phyloP scores from a whole-genome alignment of 2,329 filamentous ascomycete genomes.

The Gyromitra esculenta region DNA sequence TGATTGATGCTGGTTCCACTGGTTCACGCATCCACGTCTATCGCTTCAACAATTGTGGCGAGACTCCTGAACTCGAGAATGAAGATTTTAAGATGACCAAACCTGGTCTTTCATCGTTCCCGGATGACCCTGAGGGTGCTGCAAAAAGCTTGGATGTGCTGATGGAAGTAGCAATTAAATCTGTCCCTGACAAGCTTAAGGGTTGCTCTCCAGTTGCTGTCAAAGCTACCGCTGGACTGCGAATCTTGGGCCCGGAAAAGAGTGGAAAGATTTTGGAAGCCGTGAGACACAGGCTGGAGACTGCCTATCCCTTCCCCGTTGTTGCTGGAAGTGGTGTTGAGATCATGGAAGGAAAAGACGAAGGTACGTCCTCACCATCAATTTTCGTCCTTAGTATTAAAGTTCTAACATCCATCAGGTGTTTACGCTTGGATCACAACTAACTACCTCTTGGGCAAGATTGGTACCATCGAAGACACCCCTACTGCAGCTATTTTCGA shows the following conservation, averaged over 20 bases:
- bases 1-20: slow-evolving; percentile 98
- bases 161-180: slow-evolving; percentile 83
- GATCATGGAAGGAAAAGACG: slow-evolving; percentile 97
- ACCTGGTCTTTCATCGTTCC: slow-evolving; percentile 87
- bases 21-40: slow-evolving; percentile 98
- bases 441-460: slow-evolving; percentile 98
- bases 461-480: slow-evolving; percentile 87
- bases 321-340: slow-evolving; percentile 89
- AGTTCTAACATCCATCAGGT: slow-evolving; percentile 60
- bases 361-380: slow-evolving; percentile 65
- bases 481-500: slow-evolving; percentile 96
- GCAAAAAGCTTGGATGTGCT: slow-evolving; percentile 89
- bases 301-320: slow-evolving; percentile 91
- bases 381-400: not conserved
- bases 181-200: slow-evolving; percentile 87
- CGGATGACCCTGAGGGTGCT: slow-evolving; percentile 83
- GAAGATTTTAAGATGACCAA: slow-evolving; percentile 95
- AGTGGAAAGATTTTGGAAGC: slow-evolving; percentile 85
- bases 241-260: slow-evolving; percentile 82
- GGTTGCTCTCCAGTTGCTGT: slow-evolving; percentile 95
- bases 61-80: slow-evolving; percentile 91
- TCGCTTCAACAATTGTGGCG: slow-evolving; percentile 97
- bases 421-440: slow-evolving; percentile 99
- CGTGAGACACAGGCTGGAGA: slow-evolving; percentile 84
- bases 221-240: slow-evolving; percentile 93